Conservation (phyloP, 2,329 filamentous ascomycete genomes). For the Sclerotiophoma versabilis region DNA sequence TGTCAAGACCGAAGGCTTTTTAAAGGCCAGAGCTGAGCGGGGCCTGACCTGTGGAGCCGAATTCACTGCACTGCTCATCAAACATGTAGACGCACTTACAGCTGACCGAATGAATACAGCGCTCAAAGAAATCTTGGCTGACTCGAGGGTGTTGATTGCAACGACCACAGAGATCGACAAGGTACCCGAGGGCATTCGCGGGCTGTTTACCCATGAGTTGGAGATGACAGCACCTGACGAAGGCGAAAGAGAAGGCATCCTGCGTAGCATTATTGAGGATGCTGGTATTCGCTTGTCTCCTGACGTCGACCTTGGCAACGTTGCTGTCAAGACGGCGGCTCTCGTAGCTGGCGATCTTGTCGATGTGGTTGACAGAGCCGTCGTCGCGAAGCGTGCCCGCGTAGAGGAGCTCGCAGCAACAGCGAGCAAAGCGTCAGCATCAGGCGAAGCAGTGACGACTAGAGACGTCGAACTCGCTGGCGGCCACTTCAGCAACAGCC, state of each 20-base stretch:
- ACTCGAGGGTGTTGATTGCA: conserved; percentile 83
- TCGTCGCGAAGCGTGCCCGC: conserved; percentile 76
- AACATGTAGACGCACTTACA: conserved; percentile 88
- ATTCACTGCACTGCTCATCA: conserved; percentile 83
- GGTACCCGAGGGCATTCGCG: conserved; percentile 86
- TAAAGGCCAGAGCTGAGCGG: conserved; percentile 86
- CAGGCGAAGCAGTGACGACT: conserved; percentile 62
- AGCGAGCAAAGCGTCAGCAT: conserved; percentile 46
- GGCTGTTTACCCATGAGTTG: conserved; percentile 92
- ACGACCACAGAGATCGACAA: conserved; percentile 97
- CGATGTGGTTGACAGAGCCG: conserved; percentile 90
- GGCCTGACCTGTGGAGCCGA: conserved; percentile 87
- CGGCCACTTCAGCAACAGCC: conserved; percentile 76
- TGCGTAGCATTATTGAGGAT: conserved; percentile 79
- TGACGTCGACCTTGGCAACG: conserved; percentile 81
- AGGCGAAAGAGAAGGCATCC: conserved; percentile 85
- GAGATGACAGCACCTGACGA: conserved; percentile 95
- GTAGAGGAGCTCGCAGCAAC: conserved; percentile 73
- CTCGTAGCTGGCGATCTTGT: conserved; percentile 93
- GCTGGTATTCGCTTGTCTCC: conserved; percentile 78
- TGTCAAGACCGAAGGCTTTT: conserved; percentile 89
- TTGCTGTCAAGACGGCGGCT: conserved; percentile 94
- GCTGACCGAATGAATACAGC: conserved; percentile 89
- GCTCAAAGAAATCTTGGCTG: conserved; percentile 81
- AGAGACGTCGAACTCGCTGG: conserved; percentile 89